Base-by-base conservation (phyloP, 306 rosid species). In the Prunus persica region DNA sequence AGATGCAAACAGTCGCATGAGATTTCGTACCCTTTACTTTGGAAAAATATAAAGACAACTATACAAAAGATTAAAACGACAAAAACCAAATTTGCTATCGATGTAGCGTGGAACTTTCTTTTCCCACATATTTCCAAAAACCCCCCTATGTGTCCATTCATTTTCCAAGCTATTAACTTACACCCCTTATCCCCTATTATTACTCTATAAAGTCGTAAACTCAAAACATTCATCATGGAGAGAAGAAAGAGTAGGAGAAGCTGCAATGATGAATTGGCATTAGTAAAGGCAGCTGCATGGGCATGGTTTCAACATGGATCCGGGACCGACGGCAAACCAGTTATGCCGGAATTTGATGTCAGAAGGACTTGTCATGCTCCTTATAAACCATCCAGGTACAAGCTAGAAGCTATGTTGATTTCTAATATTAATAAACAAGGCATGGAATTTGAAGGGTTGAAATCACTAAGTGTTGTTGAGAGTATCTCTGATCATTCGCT, bases 271-370 rank as follows among this genome's bases (percentile, higher is more conserved):
- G 78, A 81, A 9, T 77, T 76, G 67, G 82, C 75, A 2, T 25
- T 76, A 15, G 89, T 84, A 5, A 92, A 84, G 76, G 96, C 95
- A 0, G 98, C 98, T 34, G 98, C 98, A 43, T 90, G 98, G 98
- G 97, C 97, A 5, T 89, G 98, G 98, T 63, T 80, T 82, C 84
- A 86, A 55, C 98, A 70, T 47, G 84, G 92, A 34, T 84, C 93
- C 0, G 86, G 81, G 30, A 83, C 87, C 11, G 89, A 89, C n/a
- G 78, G 74, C 24, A 84, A 83, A 68, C 30, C 75, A 7, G 18
- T 13, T 5, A 43, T 69, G 57, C 83, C 13, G 2, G 97, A 90
- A 70, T 82, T 83, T 73, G 83, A 65, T 27, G 16, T 65, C 2
- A 69, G 81, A 6, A 81, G 78, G 62, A 66, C 68, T 28, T 71